phyloP scores from a whole-genome alignment of 2,329 filamentous ascomycete genomes.

The Fusarium sp. region DNA sequence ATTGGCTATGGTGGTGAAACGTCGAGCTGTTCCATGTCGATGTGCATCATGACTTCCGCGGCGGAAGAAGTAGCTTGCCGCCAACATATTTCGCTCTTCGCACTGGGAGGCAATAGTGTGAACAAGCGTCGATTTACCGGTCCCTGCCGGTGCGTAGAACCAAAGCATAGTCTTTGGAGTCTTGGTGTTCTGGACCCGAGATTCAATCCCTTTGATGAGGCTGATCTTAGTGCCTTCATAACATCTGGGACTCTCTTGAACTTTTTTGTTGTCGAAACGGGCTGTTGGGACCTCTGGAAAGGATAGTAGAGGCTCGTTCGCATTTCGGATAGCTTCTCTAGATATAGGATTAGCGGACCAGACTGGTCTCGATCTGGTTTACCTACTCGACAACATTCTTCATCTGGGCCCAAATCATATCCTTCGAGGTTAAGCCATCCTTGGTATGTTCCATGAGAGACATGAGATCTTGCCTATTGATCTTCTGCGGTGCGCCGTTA shows the following conservation, averaged over 20 bases:
- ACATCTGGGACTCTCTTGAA: neutral
- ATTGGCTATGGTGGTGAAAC: neutral
- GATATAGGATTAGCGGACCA: no score
- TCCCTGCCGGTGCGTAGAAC: constrained; percentile 26
- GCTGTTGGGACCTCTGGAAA: neutral
- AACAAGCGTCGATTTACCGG: constrained; percentile 38
- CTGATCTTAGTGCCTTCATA: neutral
- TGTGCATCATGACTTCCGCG: constrained; percentile 33
- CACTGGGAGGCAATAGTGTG: constrained; percentile 7
- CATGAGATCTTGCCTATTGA: neutral
- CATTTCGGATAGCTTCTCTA: neutral
- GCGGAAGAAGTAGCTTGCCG: constrained; percentile 58
- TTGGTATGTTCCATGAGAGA: neutral
- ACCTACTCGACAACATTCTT: neutral
- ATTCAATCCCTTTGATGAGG: neutral
- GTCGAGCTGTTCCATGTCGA: neutral
- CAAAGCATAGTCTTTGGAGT: neutral
- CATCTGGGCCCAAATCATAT: neutral
- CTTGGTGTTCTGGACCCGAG: neutral
- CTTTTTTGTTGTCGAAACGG: neutral
- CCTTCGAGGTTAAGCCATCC: neutral
- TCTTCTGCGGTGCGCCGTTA: neutral
- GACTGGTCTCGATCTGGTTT: no score
- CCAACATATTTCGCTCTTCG: constrained; percentile 26
- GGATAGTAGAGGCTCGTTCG: neutral